phyloP scores from a whole-genome alignment of 352 stramenopile species.

The Phytophthora kernoviae region DNA sequence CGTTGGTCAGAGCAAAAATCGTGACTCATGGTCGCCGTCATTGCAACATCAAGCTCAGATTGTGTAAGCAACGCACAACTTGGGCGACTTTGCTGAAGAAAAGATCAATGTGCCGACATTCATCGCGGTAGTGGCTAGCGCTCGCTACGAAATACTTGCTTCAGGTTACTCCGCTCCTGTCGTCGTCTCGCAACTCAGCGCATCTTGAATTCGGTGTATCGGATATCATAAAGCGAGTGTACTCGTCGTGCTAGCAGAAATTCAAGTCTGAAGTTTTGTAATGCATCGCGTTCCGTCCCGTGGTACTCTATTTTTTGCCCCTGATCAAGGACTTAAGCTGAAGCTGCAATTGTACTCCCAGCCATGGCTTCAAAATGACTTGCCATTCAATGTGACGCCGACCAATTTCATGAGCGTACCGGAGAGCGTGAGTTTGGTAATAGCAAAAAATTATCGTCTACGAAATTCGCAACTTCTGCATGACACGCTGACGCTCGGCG shows the following conservation, averaged over 20 bases:
- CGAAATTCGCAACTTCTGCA: conserved; percentile 15
- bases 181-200: background rate
- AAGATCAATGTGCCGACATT: conserved; percentile 10
- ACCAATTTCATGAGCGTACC: conserved; percentile 22
- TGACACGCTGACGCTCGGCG: conserved; percentile 24
- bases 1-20: conserved; percentile 20
- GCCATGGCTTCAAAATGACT: conserved; percentile 35
- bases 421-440: conserved; percentile 22
- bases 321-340: background rate
- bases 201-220: conserved; percentile 3
- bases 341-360: conserved; percentile 25
- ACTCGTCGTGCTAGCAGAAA: conserved; percentile 19
- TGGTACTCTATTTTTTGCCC: conserved; percentile 9
- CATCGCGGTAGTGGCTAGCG: conserved; percentile 22
- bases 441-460: conserved; percentile 13
- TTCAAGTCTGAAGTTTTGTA: conserved; percentile 20
- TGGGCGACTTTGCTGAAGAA: too few species aligned
- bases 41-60: conserved; percentile 9
- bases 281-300: conserved; percentile 11
- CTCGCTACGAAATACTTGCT: conserved; percentile 1
- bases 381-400: conserved; percentile 25
- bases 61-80: conserved; percentile 1
- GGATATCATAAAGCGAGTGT: background rate
- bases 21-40: conserved; percentile 3
- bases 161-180: background rate